These are phyloP conservation scores for Psilocybe cyanescens DNA, from an alignment of 768 basidiomycete species.

Conservation along the genomic window DNA sequence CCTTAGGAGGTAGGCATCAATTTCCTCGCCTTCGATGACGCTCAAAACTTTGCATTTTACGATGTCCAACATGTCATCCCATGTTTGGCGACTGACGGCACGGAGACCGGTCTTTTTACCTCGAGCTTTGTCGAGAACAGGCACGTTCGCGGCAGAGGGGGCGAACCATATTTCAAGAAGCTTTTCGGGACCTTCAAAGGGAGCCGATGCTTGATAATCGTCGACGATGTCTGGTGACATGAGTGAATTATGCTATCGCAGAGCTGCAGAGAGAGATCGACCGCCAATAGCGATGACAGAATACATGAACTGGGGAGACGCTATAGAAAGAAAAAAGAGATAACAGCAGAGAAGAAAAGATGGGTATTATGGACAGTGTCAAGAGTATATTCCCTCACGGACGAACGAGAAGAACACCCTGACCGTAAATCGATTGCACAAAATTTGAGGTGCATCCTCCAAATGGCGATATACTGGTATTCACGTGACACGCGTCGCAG, in stretches of 20 bases:
- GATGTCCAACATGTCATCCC: conserved; percentile 98
- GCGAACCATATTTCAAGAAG: conserved; percentile 98
- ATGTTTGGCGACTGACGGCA: conserved; percentile 70
- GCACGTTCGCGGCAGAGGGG: conserved; percentile 67
- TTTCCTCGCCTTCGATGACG: conserved; percentile 84
- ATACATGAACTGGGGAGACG: conserved; percentile 47
- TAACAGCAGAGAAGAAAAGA: background rate
- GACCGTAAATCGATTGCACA: conserved; percentile 7
- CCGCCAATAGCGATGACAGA: conserved; percentile 26
- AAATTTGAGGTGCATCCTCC: conserved; percentile 15
- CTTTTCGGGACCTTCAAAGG: conserved; percentile 95
- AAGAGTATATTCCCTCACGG: background rate
- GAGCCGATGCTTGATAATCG: conserved; percentile 45
- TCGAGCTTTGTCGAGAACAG: conserved; percentile 39
- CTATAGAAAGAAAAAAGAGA: conserved; percentile 12
- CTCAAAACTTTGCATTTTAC: conserved; percentile 97
- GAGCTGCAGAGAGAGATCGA: conserved; percentile 34
- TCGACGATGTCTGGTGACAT: conserved; percentile 38
- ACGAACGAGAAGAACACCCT: background rate
- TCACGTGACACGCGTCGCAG: conserved; percentile 13
- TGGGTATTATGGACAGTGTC: background rate
- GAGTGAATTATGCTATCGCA: conserved; percentile 51
- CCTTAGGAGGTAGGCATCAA: conserved; percentile 97
- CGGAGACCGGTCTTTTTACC: conserved; percentile 72
- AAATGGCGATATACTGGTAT: conserved; percentile 19